These are phyloP conservation scores for Triticum monococcum DNA, from an alignment of 176 grass and related monocot species.

Conservation along the genomic window DNA sequence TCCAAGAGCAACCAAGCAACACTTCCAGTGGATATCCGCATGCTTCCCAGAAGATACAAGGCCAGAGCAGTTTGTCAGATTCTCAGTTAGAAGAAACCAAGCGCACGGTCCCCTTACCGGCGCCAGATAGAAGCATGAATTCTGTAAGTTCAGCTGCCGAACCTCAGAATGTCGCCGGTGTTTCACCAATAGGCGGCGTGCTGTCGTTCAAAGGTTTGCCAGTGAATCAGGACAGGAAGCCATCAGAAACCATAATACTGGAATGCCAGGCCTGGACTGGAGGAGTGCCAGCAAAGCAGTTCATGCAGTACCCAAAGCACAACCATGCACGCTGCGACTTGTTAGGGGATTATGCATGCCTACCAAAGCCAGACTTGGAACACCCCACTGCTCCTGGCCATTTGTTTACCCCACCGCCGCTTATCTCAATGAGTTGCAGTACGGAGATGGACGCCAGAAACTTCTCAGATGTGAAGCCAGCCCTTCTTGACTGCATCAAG, in stretches of 20 bases:
- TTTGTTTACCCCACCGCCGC: slow-evolving; percentile 45
- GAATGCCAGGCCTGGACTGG: slow-evolving; percentile 53
- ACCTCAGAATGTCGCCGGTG: slow-evolving; percentile 35
- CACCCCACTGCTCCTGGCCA: slow-evolving; percentile 27
- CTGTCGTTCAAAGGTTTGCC: slow-evolving; percentile 63
- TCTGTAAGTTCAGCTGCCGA: slow-evolving; percentile 28
- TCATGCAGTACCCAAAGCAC: slow-evolving; percentile 85
- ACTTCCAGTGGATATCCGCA: slow-evolving; percentile 27
- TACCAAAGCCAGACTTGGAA: slow-evolving; percentile 64
- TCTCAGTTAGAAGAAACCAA: slow-evolving; percentile 50
- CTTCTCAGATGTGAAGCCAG: slow-evolving; percentile 62
- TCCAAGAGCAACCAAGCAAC: slow-evolving; percentile 48
- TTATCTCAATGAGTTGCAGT: slow-evolving; percentile 52
- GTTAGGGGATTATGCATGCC: slow-evolving; percentile 79
- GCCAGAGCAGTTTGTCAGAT: slow-evolving; percentile 42
- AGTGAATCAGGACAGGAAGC: slow-evolving; percentile 54
- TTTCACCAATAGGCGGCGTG: slow-evolving; percentile 50
- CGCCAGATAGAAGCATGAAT: slow-evolving; percentile 38
- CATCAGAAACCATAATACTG: slow-evolving; percentile 51
- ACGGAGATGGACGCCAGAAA: slow-evolving; percentile 44
- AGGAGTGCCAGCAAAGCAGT: slow-evolving; percentile 57
- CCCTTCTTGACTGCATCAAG: slow-evolving; percentile 56
- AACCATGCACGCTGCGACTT: slow-evolving; percentile 69
- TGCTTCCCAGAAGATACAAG: slow-evolving; percentile 44
- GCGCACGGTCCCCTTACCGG: slow-evolving; percentile 20